Conservation (phyloP, 306 rosid genomes). For the Acacia melanoxylon region DNA sequence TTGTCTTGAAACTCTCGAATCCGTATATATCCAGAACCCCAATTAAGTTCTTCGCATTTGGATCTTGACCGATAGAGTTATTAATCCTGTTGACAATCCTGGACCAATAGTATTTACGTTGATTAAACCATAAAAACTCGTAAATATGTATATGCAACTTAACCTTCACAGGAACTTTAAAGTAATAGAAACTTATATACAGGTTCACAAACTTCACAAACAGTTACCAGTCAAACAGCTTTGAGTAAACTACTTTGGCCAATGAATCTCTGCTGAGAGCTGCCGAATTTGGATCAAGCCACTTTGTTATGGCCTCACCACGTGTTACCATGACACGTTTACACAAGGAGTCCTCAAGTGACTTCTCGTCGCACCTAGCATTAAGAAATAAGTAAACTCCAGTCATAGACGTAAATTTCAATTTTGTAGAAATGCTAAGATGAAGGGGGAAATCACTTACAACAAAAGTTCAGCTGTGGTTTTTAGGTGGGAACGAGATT, state of each 20-base stretch:
- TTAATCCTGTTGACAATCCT: slow-evolving; percentile 94
- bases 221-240: neutral
- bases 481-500: slow-evolving; percentile 72
- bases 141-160: slow-evolving; percentile 25
- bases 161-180: neutral
- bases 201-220: neutral
- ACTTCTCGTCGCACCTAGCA: slow-evolving; percentile 77
- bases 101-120: slow-evolving; percentile 31
- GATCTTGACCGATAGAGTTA: slow-evolving; percentile 94
- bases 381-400: slow-evolving; percentile 17
- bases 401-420: slow-evolving; percentile 12
- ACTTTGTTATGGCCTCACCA: slow-evolving; percentile 85
- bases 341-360: slow-evolving; percentile 92
- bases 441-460: slow-evolving; percentile 40
- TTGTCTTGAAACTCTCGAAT: slow-evolving; percentile 99
- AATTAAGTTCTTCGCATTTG: slow-evolving; percentile 68
- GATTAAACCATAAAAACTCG: slow-evolving; percentile 23
- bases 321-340: slow-evolving; percentile 92
- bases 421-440: slow-evolving; percentile 12
- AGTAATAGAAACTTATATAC: neutral
- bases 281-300: slow-evolving; percentile 73
- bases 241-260: neutral
- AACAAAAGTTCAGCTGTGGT: slow-evolving; percentile 82
- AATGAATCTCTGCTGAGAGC: slow-evolving; percentile 38
- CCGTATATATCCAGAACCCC: slow-evolving; percentile 99